Evolutionary conservation across 129 eudicot genomes (phyloP), one percentile per base, ranked within the genome.

Genomic region (Calendula officinalis): DNA sequence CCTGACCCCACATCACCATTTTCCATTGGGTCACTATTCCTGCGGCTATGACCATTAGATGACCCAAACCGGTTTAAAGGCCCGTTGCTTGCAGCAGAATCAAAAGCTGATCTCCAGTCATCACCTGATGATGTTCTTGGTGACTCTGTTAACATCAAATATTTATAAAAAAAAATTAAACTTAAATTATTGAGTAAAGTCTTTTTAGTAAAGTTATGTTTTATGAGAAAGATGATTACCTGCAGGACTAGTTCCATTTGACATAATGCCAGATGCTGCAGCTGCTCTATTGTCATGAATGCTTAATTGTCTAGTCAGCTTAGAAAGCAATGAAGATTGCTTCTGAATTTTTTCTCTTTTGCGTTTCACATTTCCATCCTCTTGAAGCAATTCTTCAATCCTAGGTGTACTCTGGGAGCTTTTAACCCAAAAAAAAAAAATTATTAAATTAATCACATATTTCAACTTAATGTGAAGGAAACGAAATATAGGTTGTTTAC

Each of bases 101-200:
- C 99, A 62, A 94, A 94, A 40, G 99, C 99, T 68, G 92, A 74
- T 83, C 99, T 86, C 99, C 99, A 94, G 64, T 94, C 99, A 61
- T 94, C 99, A 32, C 95, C 95, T 7, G 77, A 17, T 4, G 94
- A 76, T 12, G 79, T 70, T 76, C 80, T 86, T 45, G 95, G 96
- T 41, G 84, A n/a, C 56, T 74, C 78, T 74, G 62, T 50, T 37
- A 12, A 30, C 0, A 13, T 71, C n/a, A 40, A 71, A 9, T 17
- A 30, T 13, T 8, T n/a, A 1, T 52, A 6, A 5, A 22, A 4
- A 8, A 17, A n/a, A 34, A 15, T 62, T 34, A 53, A 2, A 42
- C 40, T 42, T 33, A 1, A 5, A 13, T 61, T 13, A 39, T 8
- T 2, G 27, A 17, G 2, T 5, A 27, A 9, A 17, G 7, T 12